Conservation (phyloP, 768 basidiomycete species). For the Strobilomyces dryophilus region DNA sequence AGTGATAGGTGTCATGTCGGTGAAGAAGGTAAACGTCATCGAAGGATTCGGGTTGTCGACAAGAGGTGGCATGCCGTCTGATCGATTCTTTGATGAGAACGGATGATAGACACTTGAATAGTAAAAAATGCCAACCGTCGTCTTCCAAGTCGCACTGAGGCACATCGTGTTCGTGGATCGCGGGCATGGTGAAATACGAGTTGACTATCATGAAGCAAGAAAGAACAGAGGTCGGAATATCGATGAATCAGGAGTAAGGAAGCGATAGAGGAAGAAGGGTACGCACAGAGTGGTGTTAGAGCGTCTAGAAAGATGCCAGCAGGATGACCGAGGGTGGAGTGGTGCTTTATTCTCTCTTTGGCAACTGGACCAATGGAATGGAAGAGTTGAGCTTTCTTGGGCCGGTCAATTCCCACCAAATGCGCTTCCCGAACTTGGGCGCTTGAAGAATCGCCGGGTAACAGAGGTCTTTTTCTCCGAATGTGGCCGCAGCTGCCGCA, state of each 20-base stretch:
- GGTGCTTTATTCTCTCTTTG: slow-evolving; percentile 35
- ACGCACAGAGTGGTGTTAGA: slow-evolving; percentile 26
- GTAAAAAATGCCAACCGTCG: slow-evolving; percentile 28
- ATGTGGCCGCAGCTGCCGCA: not conserved
- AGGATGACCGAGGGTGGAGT: slow-evolving; percentile 20
- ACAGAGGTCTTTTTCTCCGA: slow-evolving; percentile 8
- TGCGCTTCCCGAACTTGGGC: slow-evolving; percentile 15
- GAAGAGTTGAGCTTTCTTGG: slow-evolving; percentile 26
- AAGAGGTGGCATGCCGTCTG: slow-evolving; percentile 48
- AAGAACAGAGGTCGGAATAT: slow-evolving; percentile 3
- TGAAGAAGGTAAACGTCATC: slow-evolving; percentile 61
- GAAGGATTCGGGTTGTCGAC: slow-evolving; percentile 50
- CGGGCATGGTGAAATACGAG: slow-evolving; percentile 19
- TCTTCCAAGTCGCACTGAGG: slow-evolving; percentile 30
- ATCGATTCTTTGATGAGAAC: slow-evolving; percentile 10
- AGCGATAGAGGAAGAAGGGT: slow-evolving; percentile 6
- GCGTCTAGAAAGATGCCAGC: slow-evolving; percentile 21
- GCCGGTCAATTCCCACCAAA: slow-evolving; percentile 29
- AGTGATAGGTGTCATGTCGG: slow-evolving; percentile 53
- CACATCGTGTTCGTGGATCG: slow-evolving; percentile 27
- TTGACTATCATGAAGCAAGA: not conserved
- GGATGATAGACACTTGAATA: not conserved
- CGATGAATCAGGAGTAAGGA: slow-evolving; percentile 7
- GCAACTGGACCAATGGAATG: slow-evolving; percentile 29
- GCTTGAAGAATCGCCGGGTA: slow-evolving; percentile 9